Evolutionary conservation across 225 moss, liverwort and hornwort genomes (phyloP).

Genomic region (Straminergon stramineum): DNA sequence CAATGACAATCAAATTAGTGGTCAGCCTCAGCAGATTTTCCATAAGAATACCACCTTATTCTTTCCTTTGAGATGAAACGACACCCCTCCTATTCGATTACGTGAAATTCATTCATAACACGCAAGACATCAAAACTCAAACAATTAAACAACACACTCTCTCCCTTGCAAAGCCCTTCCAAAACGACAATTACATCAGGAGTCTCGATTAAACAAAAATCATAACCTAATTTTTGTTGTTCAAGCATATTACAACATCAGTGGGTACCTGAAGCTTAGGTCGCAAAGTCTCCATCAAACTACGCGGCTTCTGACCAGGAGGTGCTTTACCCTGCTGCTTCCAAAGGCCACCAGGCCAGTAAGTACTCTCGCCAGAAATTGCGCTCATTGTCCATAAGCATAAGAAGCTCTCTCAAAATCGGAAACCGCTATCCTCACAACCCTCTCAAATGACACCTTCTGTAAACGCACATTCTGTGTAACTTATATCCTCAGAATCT

Average conservation of each 20-base stretch:
- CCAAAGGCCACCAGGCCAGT: constrained; percentile 22
- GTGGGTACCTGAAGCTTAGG: constrained; percentile 45
- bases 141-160: neutral
- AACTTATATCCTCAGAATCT: neutral
- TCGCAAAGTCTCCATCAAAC: constrained; percentile 47
- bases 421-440: neutral
- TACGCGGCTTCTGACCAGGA: constrained; percentile 53
- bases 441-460: neutral
- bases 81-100: neutral
- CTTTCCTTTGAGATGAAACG: neutral
- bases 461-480: neutral
- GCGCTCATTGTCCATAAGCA: neutral
- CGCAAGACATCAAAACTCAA: neutral
- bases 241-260: neutral
- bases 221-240: neutral
- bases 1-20: constrained; percentile 2
- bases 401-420: neutral
- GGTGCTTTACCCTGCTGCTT: constrained; percentile 58
- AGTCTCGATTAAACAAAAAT: neutral
- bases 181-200: neutral
- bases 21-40: neutral
- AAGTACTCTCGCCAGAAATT: neutral
- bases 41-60: neutral
- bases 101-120: neutral
- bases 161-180: neutral